Base-by-base conservation (phyloP, 2,329 filamentous ascomycete species). In the Epichloe gansuensis region DNA sequence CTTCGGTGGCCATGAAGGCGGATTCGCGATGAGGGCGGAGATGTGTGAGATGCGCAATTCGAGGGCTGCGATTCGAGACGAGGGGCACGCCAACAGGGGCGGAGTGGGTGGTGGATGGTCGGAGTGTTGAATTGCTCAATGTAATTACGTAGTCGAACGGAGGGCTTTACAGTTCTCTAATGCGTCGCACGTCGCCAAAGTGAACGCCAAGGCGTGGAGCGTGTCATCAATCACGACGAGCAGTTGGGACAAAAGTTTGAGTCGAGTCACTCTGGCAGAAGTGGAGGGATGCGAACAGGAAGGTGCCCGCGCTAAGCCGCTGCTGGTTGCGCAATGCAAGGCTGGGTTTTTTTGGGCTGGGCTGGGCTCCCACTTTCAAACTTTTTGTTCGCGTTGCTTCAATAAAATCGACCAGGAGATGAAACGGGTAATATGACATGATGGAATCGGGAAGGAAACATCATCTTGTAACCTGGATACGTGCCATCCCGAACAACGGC, bases 181-280 rank as follows among this genome's bases (percentile, higher is more conserved):
- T 28, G 23, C 13, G 12, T 31, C 3, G 15, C 31, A 12, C 13
- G 28, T 50, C 17, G 17, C 7, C 4, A 38, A 25, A 31, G n/a
- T 5, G 17, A 17, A 17, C 34, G 15, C 2, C 28, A 21, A 39
- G 23, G 15, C 13, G 42, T 43, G 17, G 35, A 28, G 25, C 15
- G 25, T 23, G 28, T 41, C 15, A 21, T 34, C 28, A 34, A 45
- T 15, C 47, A 46, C 54, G 15, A 49, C 23, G 38, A 46, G 50
- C 39, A 51, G 51, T 47, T 52, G 54, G 53, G 51, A 17, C 46
- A 28, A 58, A 54, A 58, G 48, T 55, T 61, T 68, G 66, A 68
- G 64, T 68, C 65, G 68, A 68, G 64, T 67, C 66, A 68, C 63
- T 60, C 55, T 55, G 60, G 63, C 15, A 63, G 59, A 58, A 58